Base-by-base conservation (phyloP, 2,329 filamentous ascomycete species). In the Fusarium lyarnte region DNA sequence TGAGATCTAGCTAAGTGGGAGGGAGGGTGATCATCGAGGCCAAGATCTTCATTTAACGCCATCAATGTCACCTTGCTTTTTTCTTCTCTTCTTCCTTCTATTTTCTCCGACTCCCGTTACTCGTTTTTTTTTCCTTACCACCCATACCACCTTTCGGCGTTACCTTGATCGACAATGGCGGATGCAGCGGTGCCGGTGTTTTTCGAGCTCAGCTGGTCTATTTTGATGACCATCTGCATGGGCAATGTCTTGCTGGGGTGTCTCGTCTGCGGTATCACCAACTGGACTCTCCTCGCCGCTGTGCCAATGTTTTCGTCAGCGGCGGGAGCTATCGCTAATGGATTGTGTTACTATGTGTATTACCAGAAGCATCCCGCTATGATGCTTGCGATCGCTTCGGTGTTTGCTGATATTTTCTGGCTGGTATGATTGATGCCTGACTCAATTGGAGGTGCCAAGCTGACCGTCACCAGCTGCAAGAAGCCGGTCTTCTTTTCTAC, bases 401-500 rank as follows among this genome's bases (percentile, higher is more conserved):
- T 69, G 0, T 79, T 84, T 64, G 81, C 79, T 7, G 83, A 85
- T 52, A 47, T 81, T 0, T 75, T 79, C 45, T 85, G 83, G 83
- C 67, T 84, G 77, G 82, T 83, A 67, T n/a, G 74, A 36, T 6
- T 33, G 73, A 36, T 3, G 9, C 16, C 4, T 25, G 2, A 17
- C 5, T 6, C n/a, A 4, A 33, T 42, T n/a, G 4, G 3, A 3
- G 4, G 5, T 14, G 6, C 1, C 1, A 10, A 17, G n/a, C 52
- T 69, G 21, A 63, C 27, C 1, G 6, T 13, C 7, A 2, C 1
- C 27, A 84, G 82, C 72, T 84, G 6, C 83, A 84, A 77, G 83
- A 84, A 77, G 82, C 81, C 9, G 82, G 83, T 2, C 61, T 84
- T n/a, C 81, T 83, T 1, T 82, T 84, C 59, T 85, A 84, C 47